Evolutionary conservation across 176 grass and related monocot species (phyloP).

Genomic region (Tillandsia leiboldiana): DNA sequence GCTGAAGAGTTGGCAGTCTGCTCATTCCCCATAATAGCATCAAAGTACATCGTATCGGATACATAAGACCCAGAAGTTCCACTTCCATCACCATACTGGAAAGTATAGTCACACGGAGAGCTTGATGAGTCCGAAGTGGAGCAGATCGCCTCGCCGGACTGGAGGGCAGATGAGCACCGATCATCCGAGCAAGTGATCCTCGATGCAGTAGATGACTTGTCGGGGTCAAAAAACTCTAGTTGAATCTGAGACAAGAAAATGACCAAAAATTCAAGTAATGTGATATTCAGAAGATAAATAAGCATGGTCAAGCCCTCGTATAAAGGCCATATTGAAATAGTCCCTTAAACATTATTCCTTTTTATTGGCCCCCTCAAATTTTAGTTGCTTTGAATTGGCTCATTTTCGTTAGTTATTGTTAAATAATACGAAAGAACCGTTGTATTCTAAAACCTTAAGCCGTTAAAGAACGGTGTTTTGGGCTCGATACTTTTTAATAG

Average conservation of each 20-base stretch:
- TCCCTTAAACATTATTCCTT: too few species aligned
- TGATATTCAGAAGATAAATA: slow-evolving; percentile 5
- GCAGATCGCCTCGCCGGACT: slow-evolving; percentile 73
- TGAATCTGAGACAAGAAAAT: slow-evolving; percentile 43
- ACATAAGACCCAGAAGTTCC: slow-evolving; percentile 92
- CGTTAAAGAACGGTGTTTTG: too few species aligned
- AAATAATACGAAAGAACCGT: not conserved
- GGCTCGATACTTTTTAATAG: too few species aligned
- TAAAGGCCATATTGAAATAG: too few species aligned
- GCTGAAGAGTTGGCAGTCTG: slow-evolving; percentile 79
- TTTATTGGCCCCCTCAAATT: too few species aligned
- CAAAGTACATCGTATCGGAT: slow-evolving; percentile 66
- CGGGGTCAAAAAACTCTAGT: slow-evolving; percentile 71
- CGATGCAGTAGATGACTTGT: slow-evolving; percentile 52
- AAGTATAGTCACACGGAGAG: slow-evolving; percentile 64
- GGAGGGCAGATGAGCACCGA: slow-evolving; percentile 59
- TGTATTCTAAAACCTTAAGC: not conserved
- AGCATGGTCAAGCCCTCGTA: too few species aligned
- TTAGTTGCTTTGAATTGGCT: too few species aligned
- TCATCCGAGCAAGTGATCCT: slow-evolving; percentile 64
- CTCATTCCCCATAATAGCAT: slow-evolving; percentile 52
- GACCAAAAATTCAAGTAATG: not conserved
- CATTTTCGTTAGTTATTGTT: not conserved
- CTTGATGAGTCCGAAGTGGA: slow-evolving; percentile 28
- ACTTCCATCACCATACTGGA: slow-evolving; percentile 93